Evolutionary conservation across 768 basidiomycete genomes (phyloP), one percentile per base, ranked within the genome.

Genomic region (Calocybe indica): DNA sequence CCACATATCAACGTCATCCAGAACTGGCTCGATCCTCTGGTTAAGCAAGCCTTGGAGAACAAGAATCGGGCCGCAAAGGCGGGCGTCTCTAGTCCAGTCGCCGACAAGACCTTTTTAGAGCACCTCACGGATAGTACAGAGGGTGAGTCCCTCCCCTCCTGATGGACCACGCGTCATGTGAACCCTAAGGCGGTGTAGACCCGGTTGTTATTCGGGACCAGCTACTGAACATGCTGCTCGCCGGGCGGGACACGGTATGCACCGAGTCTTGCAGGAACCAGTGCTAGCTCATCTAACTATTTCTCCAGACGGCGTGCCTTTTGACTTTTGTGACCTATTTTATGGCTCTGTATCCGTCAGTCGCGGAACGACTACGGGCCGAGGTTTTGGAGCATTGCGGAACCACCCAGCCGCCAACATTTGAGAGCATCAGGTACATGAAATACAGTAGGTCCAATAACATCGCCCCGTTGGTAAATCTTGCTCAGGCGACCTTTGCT

Each of bases 161-260:
- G 47, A 28, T 30, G 41, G 44, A 6, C 43, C 30, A 45, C 13
- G n/a, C 36, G n/a, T 35, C 33, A 30, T 31, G 15, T 10, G 29
- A 32, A 13, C 46, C 50, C 22, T 34, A 45, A 10, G 11, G 43
- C 44, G 44, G 12, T 49, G 49, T 55, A 90, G 88, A 90, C 58
- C 65, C 66, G 8, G 69, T 76, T 6, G 61, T 81, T 37, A 85
- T 92, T 46, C 79, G 85, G 14, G 86, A 91, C 64, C 85, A 92
- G 52, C 63, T 91, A 9, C 71, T 91, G 41, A 91, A 80, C 57
- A 80, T 90, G 61, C 67, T 92, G 2, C 68, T 91, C 8, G 89
- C 89, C 5, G 76, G 85, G 15, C 67, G 89, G 46, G 89, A 92
- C 64, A 90, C 89, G 33, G 85, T 85, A 37, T 40, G 78, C 69